Conservation (phyloP, 495 filamentous ascomycete genomes). For the Xylaria scruposa region DNA sequence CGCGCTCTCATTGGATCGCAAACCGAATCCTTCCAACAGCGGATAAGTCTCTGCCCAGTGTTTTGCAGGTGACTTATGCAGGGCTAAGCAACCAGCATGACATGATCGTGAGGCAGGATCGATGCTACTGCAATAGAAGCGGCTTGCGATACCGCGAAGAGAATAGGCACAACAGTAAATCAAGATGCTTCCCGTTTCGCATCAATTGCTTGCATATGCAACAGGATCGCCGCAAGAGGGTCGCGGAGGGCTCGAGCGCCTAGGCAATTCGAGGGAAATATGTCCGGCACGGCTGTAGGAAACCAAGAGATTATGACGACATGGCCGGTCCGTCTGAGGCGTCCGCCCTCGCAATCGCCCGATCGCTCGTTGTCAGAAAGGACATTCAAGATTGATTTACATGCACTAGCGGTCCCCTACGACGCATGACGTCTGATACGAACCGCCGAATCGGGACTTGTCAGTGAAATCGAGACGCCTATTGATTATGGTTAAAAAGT, state of each 20-base stretch:
- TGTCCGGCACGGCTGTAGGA: neutral
- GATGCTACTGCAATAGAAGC: slow-evolving; percentile 2
- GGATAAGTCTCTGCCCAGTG: slow-evolving; percentile 16
- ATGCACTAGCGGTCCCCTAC: slow-evolving; percentile 7
- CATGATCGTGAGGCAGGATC: slow-evolving; percentile 19
- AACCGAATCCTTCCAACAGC: slow-evolving; percentile 9
- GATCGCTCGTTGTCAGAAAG: slow-evolving; percentile 7
- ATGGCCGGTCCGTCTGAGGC: neutral
- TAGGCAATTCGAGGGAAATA: slow-evolving; percentile 1
- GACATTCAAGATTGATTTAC: neutral
- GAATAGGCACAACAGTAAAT: slow-evolving; percentile 3
- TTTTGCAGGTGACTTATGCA: slow-evolving; percentile 30
- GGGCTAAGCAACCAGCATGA: slow-evolving; percentile 20
- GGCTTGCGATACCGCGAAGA: slow-evolving; percentile 18
- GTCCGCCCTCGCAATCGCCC: neutral
- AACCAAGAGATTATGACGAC: slow-evolving; percentile 15
- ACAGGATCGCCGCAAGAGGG: slow-evolving; percentile 16
- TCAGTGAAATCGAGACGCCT: slow-evolving; percentile 9
- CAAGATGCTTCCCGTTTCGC: slow-evolving; percentile 21
- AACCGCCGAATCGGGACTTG: slow-evolving; percentile 8
- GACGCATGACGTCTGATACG: slow-evolving; percentile 21
- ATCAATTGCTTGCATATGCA: slow-evolving; percentile 29
- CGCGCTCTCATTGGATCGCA: slow-evolving; percentile 22
- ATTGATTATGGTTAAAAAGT: neutral
- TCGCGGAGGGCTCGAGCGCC: neutral